Conservation (phyloP, 768 basidiomycete genomes). For the Tulasnella sp. region DNA sequence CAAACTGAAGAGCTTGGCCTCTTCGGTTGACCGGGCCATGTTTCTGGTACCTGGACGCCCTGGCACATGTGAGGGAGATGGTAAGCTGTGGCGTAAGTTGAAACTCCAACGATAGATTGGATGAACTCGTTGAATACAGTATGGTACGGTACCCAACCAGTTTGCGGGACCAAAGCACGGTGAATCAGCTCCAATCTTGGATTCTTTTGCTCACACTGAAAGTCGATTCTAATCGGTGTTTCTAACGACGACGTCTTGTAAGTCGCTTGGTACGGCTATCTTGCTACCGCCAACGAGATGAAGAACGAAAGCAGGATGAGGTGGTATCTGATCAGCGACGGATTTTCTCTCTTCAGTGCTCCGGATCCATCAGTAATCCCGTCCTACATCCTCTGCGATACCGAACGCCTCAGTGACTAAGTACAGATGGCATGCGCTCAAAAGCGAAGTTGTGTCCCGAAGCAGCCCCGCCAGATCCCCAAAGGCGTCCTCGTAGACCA, state of each 20-base stretch:
- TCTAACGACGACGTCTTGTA: not conserved
- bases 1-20: too few species aligned
- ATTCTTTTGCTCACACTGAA: too few species aligned
- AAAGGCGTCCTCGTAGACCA: too few species aligned
- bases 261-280: not conserved
- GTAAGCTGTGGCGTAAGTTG: too few species aligned
- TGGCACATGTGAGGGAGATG: too few species aligned
- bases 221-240: too few species aligned
- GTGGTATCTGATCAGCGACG: not conserved
- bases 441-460: not conserved
- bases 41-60: too few species aligned
- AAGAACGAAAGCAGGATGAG: not conserved
- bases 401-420: not conserved
- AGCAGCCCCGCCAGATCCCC: not conserved
- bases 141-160: not conserved
- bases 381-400: not conserved
- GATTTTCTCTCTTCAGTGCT: not conserved
- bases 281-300: not conserved
- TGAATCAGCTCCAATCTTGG: too few species aligned
- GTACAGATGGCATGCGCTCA: accelerated
- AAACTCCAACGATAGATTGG: too few species aligned
- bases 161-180: too few species aligned
- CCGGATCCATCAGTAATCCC: not conserved
- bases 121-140: too few species aligned
- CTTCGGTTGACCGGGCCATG: too few species aligned